Evolutionary conservation across 192 early-diverging fungal species (phyloP).

Genomic region (Gryganskiella cystojenkinii): DNA sequence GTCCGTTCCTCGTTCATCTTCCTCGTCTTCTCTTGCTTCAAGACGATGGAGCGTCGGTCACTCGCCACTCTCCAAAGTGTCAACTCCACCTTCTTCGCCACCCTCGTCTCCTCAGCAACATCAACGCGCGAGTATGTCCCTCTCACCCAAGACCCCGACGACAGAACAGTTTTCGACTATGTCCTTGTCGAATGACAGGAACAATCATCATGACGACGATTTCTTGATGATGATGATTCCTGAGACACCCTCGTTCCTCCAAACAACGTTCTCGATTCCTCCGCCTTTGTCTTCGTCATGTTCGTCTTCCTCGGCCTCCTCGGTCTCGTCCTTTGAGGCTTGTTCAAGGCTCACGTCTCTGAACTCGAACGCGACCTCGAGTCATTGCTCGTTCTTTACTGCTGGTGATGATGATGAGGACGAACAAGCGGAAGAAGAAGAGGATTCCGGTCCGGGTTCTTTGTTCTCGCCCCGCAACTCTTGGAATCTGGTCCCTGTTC

Average conservation of each 20-base stretch:
- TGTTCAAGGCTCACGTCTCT: slow-evolving; percentile 20
- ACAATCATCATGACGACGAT: too few species aligned
- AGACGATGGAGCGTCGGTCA: neutral
- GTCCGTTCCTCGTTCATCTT: neutral
- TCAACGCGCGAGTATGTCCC: neutral
- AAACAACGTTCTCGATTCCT: slow-evolving; percentile 33
- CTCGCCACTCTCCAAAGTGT: neutral
- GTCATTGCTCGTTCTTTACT: slow-evolving; percentile 1
- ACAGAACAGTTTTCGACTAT: slow-evolving; percentile 16
- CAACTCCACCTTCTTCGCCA: neutral
- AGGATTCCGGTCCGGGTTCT: neutral
- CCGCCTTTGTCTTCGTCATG: slow-evolving; percentile 26
- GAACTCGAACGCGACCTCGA: slow-evolving; percentile 1
- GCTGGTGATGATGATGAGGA: slow-evolving; percentile 32
- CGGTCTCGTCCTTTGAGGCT: slow-evolving; percentile 29
- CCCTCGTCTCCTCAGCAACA: neutral
- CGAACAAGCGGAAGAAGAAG: neutral
- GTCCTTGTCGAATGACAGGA: neutral
- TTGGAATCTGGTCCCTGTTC: slow-evolving; percentile 15
- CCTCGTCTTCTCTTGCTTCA: neutral
- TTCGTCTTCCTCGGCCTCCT: slow-evolving; percentile 28
- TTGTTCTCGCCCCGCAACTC: slow-evolving; percentile 35
- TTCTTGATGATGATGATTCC: slow-evolving; percentile 24
- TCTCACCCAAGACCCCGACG: slow-evolving; percentile 35
- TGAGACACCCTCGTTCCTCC: slow-evolving; percentile 19